phyloP scores from a whole-genome alignment of 1,284 basidiomycete species.

The Farysia itapuensis region DNA sequence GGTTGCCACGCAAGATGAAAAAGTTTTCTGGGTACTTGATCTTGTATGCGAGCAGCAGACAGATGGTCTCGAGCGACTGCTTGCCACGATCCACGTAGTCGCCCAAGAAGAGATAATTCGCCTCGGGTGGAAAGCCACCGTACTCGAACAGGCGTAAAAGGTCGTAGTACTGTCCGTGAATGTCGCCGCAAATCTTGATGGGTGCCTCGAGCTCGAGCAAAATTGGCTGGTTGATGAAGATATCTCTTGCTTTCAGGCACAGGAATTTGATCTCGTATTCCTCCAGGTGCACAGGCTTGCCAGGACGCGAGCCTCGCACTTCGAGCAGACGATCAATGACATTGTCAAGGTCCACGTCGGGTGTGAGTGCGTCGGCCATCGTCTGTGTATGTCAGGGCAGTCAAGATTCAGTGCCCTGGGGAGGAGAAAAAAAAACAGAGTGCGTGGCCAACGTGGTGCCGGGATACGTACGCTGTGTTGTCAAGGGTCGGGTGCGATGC shows the following conservation, averaged over 20 bases:
- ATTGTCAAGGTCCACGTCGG: slow-evolving; percentile 59
- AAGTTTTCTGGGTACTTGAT: slow-evolving; percentile 99
- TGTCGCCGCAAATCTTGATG: slow-evolving; percentile 96
- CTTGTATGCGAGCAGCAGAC: slow-evolving; percentile 82
- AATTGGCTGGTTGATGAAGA: slow-evolving; percentile 94
- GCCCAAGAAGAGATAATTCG: slow-evolving; percentile 92
- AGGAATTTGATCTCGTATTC: slow-evolving; percentile 96
- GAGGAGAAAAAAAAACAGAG: too few relatives aligned
- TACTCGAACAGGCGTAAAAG: slow-evolving; percentile 90
- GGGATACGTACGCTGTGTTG: too few relatives aligned
- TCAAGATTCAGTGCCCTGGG: too few relatives aligned
- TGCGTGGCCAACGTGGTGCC: too few relatives aligned
- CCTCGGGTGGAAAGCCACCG: slow-evolving; percentile 91
- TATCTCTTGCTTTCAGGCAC: slow-evolving; percentile 90
- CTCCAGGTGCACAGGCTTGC: slow-evolving; percentile 88
- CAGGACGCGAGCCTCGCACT: slow-evolving; percentile 85
- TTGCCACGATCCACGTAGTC: slow-evolving; percentile 95
- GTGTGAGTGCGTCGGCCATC: slow-evolving; percentile 55
- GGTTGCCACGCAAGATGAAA: slow-evolving; percentile 90
- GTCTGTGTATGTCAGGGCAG: too few relatives aligned
- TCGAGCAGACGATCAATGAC: slow-evolving; percentile 59
- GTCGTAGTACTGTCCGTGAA: slow-evolving; percentile 94
- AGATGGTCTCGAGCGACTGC: slow-evolving; percentile 90
- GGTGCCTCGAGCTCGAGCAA: slow-evolving; percentile 89
- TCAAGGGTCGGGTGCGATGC: too few relatives aligned